Base-by-base conservation (phyloP, 805 yeast species). In the Saccharomycopsis sp. region DNA sequence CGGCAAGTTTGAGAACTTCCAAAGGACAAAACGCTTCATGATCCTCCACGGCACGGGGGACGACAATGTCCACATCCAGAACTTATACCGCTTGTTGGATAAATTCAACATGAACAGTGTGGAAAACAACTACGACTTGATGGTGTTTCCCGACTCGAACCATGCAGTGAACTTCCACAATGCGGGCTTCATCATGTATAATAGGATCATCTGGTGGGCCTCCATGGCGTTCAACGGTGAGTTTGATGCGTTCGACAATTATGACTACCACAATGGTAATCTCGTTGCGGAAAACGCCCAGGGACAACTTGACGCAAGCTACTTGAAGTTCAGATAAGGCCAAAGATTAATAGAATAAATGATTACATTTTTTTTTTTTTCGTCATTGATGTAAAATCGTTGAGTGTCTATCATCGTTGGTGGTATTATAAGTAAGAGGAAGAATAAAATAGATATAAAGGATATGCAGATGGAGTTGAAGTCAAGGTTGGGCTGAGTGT, bases 21-120 rank as follows among this genome's bases (percentile, higher is more conserved):
- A 64, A 30, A 53, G 60, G 2, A 68, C 77, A 5, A 60, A 68
- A 31, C 60, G 82, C 50, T 80, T 83, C 50, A 62, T 81, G 42
- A 49, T 83, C n/a, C 73, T 80, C 63, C 92, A 82, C 54, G 94
- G 94, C 2, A 76, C 86, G 3, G 88, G 80, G 4, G 94, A 83
- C 58, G 94, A 83, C 52, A 83, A 83, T 54, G 94, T 83, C 13
- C 94, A 83, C 58, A 62, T 79, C 40, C 86, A 80, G 53, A 82
- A 83, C 55, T 70, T 83, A 2, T 65, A 71, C 43, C 69, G 71
- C 54, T 62, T 82, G 9, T 41, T 82, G 8, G 88, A 83, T 54
- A 58, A 70, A 19, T 67, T 83, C 42, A 73, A 80, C 52, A 29
- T 62, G 36, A 46, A 52, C 23, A 49, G 47, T 6, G 73, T 87